Base-by-base conservation (phyloP, 805 yeast genomes). In the Candida anglica region DNA sequence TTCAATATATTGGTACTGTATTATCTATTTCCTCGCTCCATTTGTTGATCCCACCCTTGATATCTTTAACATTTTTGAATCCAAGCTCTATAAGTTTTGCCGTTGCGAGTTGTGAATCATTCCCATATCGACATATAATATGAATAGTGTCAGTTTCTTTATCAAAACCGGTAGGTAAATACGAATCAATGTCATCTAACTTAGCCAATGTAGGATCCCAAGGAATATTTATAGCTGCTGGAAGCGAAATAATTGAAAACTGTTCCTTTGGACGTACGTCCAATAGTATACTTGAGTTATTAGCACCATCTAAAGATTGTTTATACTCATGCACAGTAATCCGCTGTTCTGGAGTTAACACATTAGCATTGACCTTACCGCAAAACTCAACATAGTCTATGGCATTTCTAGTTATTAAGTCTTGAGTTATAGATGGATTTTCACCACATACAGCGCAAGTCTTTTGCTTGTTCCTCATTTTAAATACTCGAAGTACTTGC, bases 261-360 rank as follows among this genome's bases (percentile, higher is more conserved):
- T 93, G 98, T 31, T 78, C 86, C 15, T 51, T 48, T 0, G 94
- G 88, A 41, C 98, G 73, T 3, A 89, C 96, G 55, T 93, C 98
- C 9, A 73, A 27, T 8, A 88, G 30, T 1, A 83, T 43, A 21
- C 62, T 59, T 2, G 46, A 34, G 4, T 33, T 19, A 13, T 40
- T 44, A 4, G 46, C 27, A 3, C 51, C 34, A 34, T 55, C 57
- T 16, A 20, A 15, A 3, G 40, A 30, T 4, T 38, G 17, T 1
- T 58, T 24, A 15, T 71, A 66, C 15, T 65, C 56, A 2, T 68
- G 70, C 2, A 53, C 63, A 0, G 71, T 41, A 0, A 83, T 59
- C 47, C 89, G 63, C 32, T 71, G 71, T 0, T 63, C 53, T 0
- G 56, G 41, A 2, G 52, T 50, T 28, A 81, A 56, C 6, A 70